A percentile compares a stretch with the other conserved stretches of the same genome.
Conservation (phyloP, 805 yeast species). For the Sporopachydermia lactativora region DNA sequence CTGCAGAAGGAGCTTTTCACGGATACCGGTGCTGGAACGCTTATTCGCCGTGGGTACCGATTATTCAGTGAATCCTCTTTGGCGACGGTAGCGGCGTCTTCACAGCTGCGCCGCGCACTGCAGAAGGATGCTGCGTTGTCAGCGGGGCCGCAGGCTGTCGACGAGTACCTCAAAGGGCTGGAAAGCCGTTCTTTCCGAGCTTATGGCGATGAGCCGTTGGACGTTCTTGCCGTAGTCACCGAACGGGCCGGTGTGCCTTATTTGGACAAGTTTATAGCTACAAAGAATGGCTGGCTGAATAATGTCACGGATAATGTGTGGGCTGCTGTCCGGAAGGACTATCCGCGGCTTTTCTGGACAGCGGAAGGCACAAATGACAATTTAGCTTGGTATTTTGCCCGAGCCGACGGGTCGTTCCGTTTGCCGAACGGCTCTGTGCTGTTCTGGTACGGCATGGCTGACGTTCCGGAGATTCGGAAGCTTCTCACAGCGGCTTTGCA, state of each 20-base stretch:
- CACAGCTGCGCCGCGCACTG: slow-evolving; percentile 52
- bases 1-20: slow-evolving; percentile 79
- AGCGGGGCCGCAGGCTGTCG: slow-evolving; percentile 52
- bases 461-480: slow-evolving; percentile 23
- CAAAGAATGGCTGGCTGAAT: slow-evolving; percentile 73
- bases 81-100: slow-evolving; percentile 15
- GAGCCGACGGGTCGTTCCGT: slow-evolving; percentile 68
- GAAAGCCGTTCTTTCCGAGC: slow-evolving; percentile 45
- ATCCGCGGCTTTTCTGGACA: slow-evolving; percentile 54
- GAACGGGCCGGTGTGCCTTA: slow-evolving; percentile 32
- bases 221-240: slow-evolving; percentile 58
- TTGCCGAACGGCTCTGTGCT: slow-evolving; percentile 50
- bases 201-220: slow-evolving; percentile 79
- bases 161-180: slow-evolving; percentile 54
- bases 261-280: slow-evolving; percentile 62
- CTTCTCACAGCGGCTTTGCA: neutral
- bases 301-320: slow-evolving; percentile 78
- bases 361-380: slow-evolving; percentile 68
- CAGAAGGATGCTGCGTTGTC: slow-evolving; percentile 54
- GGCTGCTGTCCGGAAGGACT: slow-evolving; percentile 56
- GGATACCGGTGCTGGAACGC: slow-evolving; percentile 85
- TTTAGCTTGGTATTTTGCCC: slow-evolving; percentile 64
- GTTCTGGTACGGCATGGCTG: slow-evolving; percentile 69
- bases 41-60: slow-evolving; percentile 80
- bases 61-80: slow-evolving; percentile 39